Evolutionary conservation across 1,139 yeast genomes (phyloP), one percentile per base, ranked within the genome.

Genomic region (Blastobotrys arbuscula): DNA sequence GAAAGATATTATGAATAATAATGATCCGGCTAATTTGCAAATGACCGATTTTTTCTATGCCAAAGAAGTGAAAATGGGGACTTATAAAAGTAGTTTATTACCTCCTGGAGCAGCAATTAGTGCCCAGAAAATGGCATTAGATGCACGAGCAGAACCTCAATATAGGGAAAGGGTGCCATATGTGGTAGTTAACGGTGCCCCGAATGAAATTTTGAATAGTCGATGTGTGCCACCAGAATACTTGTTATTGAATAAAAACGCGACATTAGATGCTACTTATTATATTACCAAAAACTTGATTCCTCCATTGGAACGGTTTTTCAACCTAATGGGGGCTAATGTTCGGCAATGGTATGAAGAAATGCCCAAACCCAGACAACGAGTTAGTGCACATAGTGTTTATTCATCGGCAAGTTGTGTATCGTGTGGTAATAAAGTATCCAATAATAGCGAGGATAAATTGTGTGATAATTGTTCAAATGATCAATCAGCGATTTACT

Each of bases 51-150:
- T 89, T 61, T 84, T 96, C 60, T 92, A 92, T 70, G 92, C 96
- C 1, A 86, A 86, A 60, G 96, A 86, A 58, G 97, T 92, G 2
- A 75, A 84, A 50, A 70, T 87, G 49, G 98, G 98, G 0, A 74
- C 82, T 0, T 92, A 92, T 63, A 85, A 84, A 58, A 81, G 78
- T 55, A 71, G 73, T 19, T 74, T 80, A 45, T 75, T 87, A 2
- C 98, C 98, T 0, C 94, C 97, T 0, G 98, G 97, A 0, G 98
- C 98, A 0, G 73, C 82, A 15, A 75, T 92, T 1, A 84, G 95
- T 8, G 75, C 77, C 53, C 76, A 77, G 54, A 76, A 75, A 53
- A 77, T 81, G 64, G 76, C 75, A 34, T 65, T 73, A 5, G 98
- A 92, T 63, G 77, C 76, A 7, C 68, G 95, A 40, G 75, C 82